Evolutionary conservation across 1,284 basidiomycete species (phyloP).

Genomic region (Lentinula novae-zelandiae): DNA sequence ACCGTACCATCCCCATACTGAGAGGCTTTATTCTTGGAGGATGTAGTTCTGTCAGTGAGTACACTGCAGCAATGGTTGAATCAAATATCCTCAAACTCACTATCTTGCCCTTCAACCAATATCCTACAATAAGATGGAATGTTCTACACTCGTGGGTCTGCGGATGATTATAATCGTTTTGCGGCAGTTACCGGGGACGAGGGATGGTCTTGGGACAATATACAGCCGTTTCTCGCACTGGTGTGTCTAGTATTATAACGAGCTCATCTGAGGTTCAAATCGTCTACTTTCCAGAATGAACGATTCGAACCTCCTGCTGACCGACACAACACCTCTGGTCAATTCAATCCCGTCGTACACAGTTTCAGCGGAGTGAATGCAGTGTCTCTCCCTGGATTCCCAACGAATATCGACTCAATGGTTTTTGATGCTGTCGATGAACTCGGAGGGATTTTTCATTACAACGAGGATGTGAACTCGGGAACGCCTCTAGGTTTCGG

Average conservation of each 20-base stretch:
- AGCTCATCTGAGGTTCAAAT: neutral
- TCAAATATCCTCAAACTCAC: no score
- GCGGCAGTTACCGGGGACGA: conserved; percentile 23
- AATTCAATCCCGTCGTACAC: conserved; percentile 23
- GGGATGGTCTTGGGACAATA: conserved; percentile 26
- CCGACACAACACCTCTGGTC: conserved; percentile 20
- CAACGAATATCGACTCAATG: conserved; percentile 10
- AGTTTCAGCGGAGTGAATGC: conserved; percentile 23
- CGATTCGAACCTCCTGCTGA: conserved; percentile 15
- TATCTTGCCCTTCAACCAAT: neutral
- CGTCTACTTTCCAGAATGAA: conserved; percentile 1
- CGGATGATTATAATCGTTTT: conserved; percentile 24
- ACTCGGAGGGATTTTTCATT: conserved; percentile 18
- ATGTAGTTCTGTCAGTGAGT: conserved; percentile 33
- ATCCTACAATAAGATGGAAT: conserved; percentile 20
- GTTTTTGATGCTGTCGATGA: conserved; percentile 17
- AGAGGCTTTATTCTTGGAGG: conserved; percentile 37
- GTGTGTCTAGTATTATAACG: conserved; percentile 13
- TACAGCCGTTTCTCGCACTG: conserved; percentile 24
- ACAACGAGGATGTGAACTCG: conserved; percentile 26
- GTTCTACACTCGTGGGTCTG: conserved; percentile 26
- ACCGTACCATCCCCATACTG: conserved; percentile 26
- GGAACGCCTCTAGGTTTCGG: conserved; percentile 29
- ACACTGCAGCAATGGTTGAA: no score
- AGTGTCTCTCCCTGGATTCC: conserved; percentile 19